Evolutionary conservation across 768 basidiomycete species (phyloP).

Genomic region (Dioszegia aurantiaca): DNA sequence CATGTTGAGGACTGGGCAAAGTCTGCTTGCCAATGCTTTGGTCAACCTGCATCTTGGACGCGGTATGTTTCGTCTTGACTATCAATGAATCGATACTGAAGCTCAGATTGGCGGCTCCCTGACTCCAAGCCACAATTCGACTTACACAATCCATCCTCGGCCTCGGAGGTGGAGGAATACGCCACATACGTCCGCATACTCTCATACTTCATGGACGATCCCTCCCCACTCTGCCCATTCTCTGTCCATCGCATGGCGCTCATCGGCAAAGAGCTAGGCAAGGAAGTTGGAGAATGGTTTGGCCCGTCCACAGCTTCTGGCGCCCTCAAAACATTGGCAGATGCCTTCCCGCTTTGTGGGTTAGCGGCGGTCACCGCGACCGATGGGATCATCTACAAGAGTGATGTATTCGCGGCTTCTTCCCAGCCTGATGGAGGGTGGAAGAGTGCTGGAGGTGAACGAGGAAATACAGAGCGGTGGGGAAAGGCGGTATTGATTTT

Average conservation of each 20-base stretch:
- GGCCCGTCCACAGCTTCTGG: constrained; percentile 97
- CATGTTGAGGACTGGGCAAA: constrained; percentile 85
- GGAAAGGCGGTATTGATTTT: constrained; percentile 81
- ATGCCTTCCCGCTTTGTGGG: constrained; percentile 73
- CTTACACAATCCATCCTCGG: constrained; percentile 5
- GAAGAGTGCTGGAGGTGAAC: constrained; percentile 5
- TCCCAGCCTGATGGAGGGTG: constrained; percentile 28
- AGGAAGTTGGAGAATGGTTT: constrained; percentile 96
- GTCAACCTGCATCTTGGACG: constrained; percentile 71
- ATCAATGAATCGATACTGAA: background rate
- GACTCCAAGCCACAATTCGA: constrained; percentile 59
- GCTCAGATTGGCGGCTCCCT: constrained; percentile 78
- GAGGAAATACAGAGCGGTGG: constrained; percentile 57
- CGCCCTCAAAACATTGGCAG: constrained; percentile 79
- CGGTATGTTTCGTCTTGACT: constrained; percentile 56
- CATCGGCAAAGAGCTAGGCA: constrained; percentile 90
- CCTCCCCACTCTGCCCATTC: constrained; percentile 78
- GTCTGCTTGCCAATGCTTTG: constrained; percentile 75
- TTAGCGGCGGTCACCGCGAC: constrained; percentile 77
- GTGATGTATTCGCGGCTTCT: constrained; percentile 80
- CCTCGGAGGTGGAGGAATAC: constrained; percentile 56
- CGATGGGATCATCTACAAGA: constrained; percentile 77
- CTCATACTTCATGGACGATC: constrained; percentile 93
- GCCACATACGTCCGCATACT: constrained; percentile 86
- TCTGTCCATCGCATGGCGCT: constrained; percentile 94